Conservation (phyloP, 1,139 yeast species). For the Debaryomycetaceae sp. region DNA sequence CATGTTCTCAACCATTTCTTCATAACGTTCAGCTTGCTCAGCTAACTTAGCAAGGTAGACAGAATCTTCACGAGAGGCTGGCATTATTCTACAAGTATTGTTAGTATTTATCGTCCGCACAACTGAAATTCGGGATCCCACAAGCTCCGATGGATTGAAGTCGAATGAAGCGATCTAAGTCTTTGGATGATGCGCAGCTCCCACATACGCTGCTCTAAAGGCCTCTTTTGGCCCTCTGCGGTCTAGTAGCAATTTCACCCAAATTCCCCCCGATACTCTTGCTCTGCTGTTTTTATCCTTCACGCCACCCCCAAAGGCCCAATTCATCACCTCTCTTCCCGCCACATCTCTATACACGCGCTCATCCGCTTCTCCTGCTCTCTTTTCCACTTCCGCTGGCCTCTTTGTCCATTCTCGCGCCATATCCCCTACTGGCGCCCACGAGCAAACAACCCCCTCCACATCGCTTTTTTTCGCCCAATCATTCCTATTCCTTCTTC, state of each 20-base stretch:
- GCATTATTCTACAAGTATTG: conserved; percentile 39
- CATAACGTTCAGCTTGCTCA: conserved; percentile 99
- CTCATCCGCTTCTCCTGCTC: not conserved
- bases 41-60: conserved; percentile 98
- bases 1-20: conserved; percentile 99
- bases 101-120: conserved; percentile 2
- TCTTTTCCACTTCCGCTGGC: not conserved
- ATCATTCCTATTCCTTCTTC: not conserved
- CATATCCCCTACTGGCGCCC: not conserved
- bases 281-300: not conserved
- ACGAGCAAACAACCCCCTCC: not conserved
- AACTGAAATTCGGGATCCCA: not conserved
- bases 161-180: not conserved
- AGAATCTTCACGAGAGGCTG: conserved; percentile 94
- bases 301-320: not conserved
- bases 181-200: not conserved
- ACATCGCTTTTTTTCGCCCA: not conserved
- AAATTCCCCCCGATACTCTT: not conserved
- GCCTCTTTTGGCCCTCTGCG: not conserved
- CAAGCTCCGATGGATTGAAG: not conserved
- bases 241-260: not conserved
- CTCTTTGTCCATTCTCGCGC: not conserved
- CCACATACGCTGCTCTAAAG: too few species aligned
- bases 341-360: not conserved
- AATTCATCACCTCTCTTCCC: not conserved